Evolutionary conservation across 345 rosid species (phyloP), one percentile per base, ranked within the genome.

Genomic region (Citrus reticulata): DNA sequence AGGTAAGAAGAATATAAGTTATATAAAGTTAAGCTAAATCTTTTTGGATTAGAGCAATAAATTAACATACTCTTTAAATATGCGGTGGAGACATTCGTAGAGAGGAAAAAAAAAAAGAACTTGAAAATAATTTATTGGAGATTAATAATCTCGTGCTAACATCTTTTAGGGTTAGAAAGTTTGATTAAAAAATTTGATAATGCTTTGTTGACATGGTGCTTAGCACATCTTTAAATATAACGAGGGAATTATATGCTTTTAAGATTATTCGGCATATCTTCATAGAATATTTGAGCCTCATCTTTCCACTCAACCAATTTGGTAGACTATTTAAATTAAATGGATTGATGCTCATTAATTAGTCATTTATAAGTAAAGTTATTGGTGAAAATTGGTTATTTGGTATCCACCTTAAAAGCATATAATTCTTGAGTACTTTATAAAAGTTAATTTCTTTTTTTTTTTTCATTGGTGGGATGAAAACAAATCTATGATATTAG

Each of bases 171-270:
- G 40, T 9, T 54, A 71, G 35, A 46, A 79, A 73, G 77, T 27
- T 64, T 51, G 67, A 49, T 30, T 25, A 25, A 25, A 25, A 25
- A 25, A 25, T 25, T 25, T 30, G 11, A 78, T 27, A 30, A 22
- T 60, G 24, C 22, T 32, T 6, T 35, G 27, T 49, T 13, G 27
- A 55, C 64, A 71, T 51, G 57, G 25, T 19, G 71, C 24, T 40
- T 73, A 22, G 30, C 80, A 72, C 49, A 78, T 72, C 42, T n/a
- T 54, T 42, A 25, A 39, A 57, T 32, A 68, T 59, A 64, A 27
- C 10, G 58, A 9, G n/a, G 39, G 40, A 65, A 34, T 35, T 32
- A 4, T 32, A 32, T 32, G 34, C 34, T 32, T 32, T 32, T 22
- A 2, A 68, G 19, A 39, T 68, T n/a, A 22, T 10, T 40, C 24